Evolutionary conservation across 805 yeast genomes (phyloP), one percentile per base, ranked within the genome.

Genomic region (Blastobotrys americana): DNA sequence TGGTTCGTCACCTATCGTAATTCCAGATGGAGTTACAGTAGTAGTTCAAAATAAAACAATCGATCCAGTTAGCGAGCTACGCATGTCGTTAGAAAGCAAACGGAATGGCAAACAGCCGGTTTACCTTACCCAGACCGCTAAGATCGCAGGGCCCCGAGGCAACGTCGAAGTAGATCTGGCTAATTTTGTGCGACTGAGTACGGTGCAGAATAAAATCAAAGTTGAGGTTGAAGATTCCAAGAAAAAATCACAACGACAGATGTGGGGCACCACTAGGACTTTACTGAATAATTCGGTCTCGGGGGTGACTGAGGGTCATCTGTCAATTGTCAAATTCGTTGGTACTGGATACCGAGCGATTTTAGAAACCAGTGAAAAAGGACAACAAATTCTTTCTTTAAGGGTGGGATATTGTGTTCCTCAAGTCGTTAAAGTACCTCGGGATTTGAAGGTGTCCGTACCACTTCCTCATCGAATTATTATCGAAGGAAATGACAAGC

Each of bases 331-430:
- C 51, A 84, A 80, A 65, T 82, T 93, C 54, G 94, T 87, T 15
- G 99, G 99, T 53, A 90, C 97, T 9, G 99, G 99, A 63, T 93
- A 84, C 74, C 80, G 97, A 66, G 96, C 94, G 2, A 72, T 77
- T 49, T 60, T 90, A 16, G 94, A 85, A 54, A 31, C 51, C 9
- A 70, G 68, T 6, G 65, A 63, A 34, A 66, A 65, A 19, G 79
- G 77, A 15, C 68, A 66, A 28, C 71, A 76, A 46, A 72, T 74
- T 61, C 82, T 90, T 15, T 74, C 77, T 48, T 74, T 90, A 63
- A 88, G 93, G 61, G 82, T 89, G 19, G 98, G 98, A 27, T 86
- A 80, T 58, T 87, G 95, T 39, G 80, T 80, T 54, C 78, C 81
- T 34, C 89, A 88, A 52, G 82, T 82, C 20, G 71, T 87, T 41